Base-by-base conservation (phyloP, 2,329 filamentous ascomycete species). In the Grosmannia serpens region DNA sequence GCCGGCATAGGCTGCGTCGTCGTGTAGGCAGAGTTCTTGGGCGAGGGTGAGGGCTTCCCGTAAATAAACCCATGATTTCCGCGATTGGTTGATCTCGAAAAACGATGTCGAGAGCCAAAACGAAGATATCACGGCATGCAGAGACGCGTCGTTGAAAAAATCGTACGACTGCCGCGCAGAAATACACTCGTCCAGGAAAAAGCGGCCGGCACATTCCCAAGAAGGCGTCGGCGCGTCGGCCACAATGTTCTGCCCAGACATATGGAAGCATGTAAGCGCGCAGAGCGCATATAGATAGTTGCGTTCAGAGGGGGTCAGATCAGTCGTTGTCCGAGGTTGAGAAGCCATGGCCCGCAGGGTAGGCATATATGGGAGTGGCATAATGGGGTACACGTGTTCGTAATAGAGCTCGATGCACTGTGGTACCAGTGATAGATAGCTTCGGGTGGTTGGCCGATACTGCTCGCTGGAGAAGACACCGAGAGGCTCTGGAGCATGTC, bases 321-420 rank as follows among this genome's bases (percentile, higher is more conserved):
- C 73, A 24, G 67, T 67, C 50, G 67, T 66, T 31, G 68, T 65
- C 60, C 72, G 66, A 1, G 68, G 67, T 13, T 70, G 74, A 70
- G 62, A 70, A 66, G 70, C 78, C 66, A 81, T 79, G 63, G 73
- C 73, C 52, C 77, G 73, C 52, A 83, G 72, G 10, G 74, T 74
- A 51, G 83, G 79, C 66, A 81, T 81, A 57, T 84, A 78, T 9
- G 85, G 69, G 4, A 85, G 75, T 1, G 83, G 83, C 73, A 84
- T 82, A 56, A 82, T 82, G n/a, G 82, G 81, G 63, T 85, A 85
- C 57, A 85, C 76, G 66, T 84, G 76, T 64, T 76, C 72, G 69
- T 84, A 82, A 70, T 81, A 86, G 62, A 81, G 80, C 51, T 85
- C 81, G 59, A 85, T 73, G 66, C 81, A 84, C 69, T 66, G 80